Evolutionary conservation across 192 early-diverging fungal genomes (phyloP).

Genomic region (Linnemannia hyalina): DNA sequence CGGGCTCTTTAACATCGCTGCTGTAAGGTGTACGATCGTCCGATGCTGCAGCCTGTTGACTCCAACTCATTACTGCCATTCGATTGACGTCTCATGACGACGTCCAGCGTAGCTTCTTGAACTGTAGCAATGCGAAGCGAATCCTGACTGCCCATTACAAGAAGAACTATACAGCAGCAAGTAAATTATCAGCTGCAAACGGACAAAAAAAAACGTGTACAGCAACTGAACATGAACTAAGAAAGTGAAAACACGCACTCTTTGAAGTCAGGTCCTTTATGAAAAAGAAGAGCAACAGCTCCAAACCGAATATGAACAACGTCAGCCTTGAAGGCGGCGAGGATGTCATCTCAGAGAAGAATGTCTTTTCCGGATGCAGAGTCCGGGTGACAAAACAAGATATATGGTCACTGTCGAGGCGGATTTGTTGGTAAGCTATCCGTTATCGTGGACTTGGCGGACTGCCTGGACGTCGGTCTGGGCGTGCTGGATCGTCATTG

Average conservation of each 20-base stretch:
- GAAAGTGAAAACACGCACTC: not conserved
- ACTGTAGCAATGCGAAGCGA: not conserved
- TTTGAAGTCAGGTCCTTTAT: not conserved
- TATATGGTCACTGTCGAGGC: not conserved
- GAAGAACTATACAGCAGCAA: not conserved
- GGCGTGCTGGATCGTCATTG: not conserved
- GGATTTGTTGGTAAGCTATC: not conserved
- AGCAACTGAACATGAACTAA: too few species aligned
- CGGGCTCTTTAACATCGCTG: too few species aligned
- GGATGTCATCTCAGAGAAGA: not conserved
- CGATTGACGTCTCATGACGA: not conserved
- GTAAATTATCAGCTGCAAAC: not conserved
- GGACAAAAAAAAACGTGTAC: too few species aligned
- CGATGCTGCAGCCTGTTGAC: too few species aligned
- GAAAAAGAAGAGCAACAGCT: not conserved
- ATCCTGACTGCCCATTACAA: not conserved
- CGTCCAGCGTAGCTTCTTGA: not conserved
- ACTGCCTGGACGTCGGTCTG: not conserved
- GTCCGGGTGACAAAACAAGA: not conserved
- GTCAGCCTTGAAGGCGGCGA: not conserved
- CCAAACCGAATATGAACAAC: not conserved
- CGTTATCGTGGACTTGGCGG: not conserved
- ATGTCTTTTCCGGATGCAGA: not conserved
- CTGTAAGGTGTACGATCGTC: too few species aligned
- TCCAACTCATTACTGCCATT: too few species aligned